Conservation (phyloP, 2,329 filamentous ascomycete genomes). For the Colletotrichum australisinense region DNA sequence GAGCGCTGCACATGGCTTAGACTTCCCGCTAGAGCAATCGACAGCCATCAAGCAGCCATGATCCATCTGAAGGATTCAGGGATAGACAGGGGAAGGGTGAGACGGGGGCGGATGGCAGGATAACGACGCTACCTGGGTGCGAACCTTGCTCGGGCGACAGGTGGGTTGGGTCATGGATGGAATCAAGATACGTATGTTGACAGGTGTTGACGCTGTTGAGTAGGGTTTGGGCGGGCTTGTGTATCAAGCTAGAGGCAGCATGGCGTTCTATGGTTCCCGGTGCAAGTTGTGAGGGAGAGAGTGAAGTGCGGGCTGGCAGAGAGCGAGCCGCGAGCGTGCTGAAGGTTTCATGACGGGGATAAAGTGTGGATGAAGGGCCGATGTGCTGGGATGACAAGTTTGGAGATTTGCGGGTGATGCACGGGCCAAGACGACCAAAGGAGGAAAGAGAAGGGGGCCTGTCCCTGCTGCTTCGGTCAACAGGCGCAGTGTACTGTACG, state of each 20-base stretch:
- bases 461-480: background rate
- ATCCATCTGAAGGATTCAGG: conserved; percentile 1
- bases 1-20: conserved; percentile 9
- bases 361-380: conserved; percentile 12
- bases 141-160: conserved; percentile 28
- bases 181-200: conserved; percentile 20
- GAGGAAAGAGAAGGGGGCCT: background rate
- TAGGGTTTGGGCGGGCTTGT: background rate
- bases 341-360: conserved; percentile 31
- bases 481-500: too few species aligned
- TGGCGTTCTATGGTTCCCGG: background rate
- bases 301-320: conserved; percentile 21
- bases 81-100: background rate
- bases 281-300: background rate
- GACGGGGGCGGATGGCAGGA: background rate
- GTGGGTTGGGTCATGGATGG: conserved; percentile 1
- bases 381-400: conserved; percentile 27
- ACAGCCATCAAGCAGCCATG: background rate
- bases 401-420: conserved; percentile 31
- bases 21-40: conserved; percentile 9
- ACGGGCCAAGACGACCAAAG: conserved; percentile 24
- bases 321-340: background rate
- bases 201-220: background rate
- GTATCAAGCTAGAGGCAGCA: background rate
- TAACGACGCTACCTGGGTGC: background rate